Percentiles rank a stretch among this genome's conserved stretches.
These are phyloP conservation scores for Blastocystis sp. DNA, from an alignment of 352 stramenopile genomes.

Conservation along the genomic window DNA sequence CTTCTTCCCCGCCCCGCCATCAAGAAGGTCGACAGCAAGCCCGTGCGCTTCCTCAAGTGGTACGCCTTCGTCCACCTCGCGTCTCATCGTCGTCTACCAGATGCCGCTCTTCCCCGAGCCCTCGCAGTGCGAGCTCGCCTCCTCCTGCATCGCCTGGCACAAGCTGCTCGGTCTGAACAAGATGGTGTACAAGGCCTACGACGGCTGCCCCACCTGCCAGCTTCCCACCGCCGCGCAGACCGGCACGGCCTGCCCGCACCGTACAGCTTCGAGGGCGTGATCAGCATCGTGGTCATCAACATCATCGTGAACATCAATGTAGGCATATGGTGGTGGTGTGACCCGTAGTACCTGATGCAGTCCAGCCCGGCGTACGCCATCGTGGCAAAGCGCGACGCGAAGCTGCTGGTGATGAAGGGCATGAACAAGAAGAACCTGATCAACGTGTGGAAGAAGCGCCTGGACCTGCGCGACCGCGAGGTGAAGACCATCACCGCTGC, in stretches of 20 bases:
- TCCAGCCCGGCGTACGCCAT: background rate
- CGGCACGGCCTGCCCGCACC: conserved; percentile 1
- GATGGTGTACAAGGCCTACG: conserved; percentile 41
- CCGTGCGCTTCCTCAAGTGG: conserved; percentile 54
- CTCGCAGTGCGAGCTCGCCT: background rate
- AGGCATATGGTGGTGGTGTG: background rate
- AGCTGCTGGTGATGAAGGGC: background rate
- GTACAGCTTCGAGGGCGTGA: conserved; percentile 27
- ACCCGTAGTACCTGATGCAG: conserved; percentile 57
- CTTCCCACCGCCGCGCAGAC: background rate
- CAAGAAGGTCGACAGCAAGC: conserved; percentile 41
- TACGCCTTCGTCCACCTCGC: conserved; percentile 52
- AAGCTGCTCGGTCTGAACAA: conserved; percentile 54
- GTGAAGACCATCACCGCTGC: conserved; percentile 56
- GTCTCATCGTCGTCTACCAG: conserved; percentile 42
- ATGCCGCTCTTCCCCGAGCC: conserved; percentile 48
- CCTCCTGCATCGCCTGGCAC: conserved; percentile 9
- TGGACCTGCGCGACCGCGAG: conserved; percentile 39
- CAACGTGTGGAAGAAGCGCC: conserved; percentile 52
- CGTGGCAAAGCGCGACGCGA: background rate
- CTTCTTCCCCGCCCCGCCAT: conserved; percentile 19
- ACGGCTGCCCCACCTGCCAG: conserved; percentile 8
- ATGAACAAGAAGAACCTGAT: conserved; percentile 50
- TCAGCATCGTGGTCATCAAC: conserved; percentile 65
- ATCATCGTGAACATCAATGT: conserved; percentile 66